phyloP scores from a whole-genome alignment of 441 rosid species.

The Aleurites moluccanus region DNA sequence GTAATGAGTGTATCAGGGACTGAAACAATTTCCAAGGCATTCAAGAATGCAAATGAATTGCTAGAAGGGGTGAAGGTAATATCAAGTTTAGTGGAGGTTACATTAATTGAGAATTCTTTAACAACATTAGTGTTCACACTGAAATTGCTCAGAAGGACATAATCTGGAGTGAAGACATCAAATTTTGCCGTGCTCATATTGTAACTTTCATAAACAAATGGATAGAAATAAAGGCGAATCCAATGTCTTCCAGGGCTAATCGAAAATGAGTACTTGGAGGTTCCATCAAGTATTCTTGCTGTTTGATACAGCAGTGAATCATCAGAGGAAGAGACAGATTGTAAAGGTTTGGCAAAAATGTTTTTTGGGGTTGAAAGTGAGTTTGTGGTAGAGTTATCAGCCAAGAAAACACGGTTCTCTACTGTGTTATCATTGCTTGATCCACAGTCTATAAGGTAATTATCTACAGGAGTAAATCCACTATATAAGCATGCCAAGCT shows the following conservation, averaged over 20 bases:
- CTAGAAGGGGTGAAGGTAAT: constrained; percentile 58
- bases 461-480: constrained; percentile 71
- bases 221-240: constrained; percentile 83
- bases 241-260: constrained; percentile 70
- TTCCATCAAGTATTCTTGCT: constrained; percentile 60
- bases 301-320: constrained; percentile 60
- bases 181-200: constrained; percentile 62
- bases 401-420: constrained; percentile 54
- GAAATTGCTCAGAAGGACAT: constrained; percentile 57
- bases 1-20: constrained; percentile 56
- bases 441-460: constrained; percentile 78
- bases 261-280: constrained; percentile 62
- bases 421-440: constrained; percentile 52
- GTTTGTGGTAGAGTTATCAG: constrained; percentile 63
- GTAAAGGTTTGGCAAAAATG: constrained; percentile 41
- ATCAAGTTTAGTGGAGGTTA: constrained; percentile 44
- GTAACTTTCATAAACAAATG: constrained; percentile 51
- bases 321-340: constrained; percentile 33
- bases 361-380: constrained; percentile 51
- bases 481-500: constrained; percentile 43
- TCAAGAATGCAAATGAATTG: constrained; percentile 67
- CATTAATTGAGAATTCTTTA: constrained; percentile 71
- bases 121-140: constrained; percentile 33
- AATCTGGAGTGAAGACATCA: constrained; percentile 50
- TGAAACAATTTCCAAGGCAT: constrained; percentile 79